Conservation (phyloP, 2,329 filamentous ascomycete genomes). For the Neurospora crassa region DNA sequence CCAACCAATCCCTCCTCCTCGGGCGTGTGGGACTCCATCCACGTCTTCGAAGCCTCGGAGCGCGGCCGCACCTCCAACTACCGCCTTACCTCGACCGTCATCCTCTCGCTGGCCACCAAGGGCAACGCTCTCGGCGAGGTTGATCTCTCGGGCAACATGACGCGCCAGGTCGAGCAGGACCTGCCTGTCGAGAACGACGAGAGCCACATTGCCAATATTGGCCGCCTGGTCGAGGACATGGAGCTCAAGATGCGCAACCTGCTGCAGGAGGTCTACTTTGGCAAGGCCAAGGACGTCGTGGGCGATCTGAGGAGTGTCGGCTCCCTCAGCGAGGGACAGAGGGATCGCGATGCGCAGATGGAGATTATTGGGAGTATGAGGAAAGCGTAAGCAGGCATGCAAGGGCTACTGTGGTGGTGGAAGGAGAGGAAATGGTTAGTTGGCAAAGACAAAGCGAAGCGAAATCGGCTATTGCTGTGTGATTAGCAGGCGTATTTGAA, state of each 20-base stretch:
- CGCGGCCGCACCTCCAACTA: constrained; percentile 88
- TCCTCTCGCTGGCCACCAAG: constrained; percentile 70
- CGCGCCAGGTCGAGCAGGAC: constrained; percentile 88
- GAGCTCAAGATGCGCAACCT: constrained; percentile 98
- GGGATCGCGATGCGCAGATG: constrained; percentile 73
- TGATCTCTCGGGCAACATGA: constrained; percentile 96
- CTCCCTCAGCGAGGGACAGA: constrained; percentile 73
- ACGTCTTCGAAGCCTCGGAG: constrained; percentile 95
- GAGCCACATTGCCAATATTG: constrained; percentile 92
- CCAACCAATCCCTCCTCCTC: constrained; percentile 54
- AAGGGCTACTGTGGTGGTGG: background rate
- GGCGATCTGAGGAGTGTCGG: constrained; percentile 85
- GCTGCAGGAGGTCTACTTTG: constrained; percentile 98
- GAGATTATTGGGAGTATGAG: constrained; percentile 70
- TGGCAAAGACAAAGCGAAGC: background rate
- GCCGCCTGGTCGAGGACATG: constrained; percentile 94
- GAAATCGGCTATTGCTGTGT: background rate
- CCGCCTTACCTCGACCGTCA: constrained; percentile 95
- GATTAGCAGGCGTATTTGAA: background rate
- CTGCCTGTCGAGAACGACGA: constrained; percentile 81
- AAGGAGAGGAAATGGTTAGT: background rate
- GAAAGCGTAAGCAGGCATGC: constrained; percentile 16
- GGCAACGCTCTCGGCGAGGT: constrained; percentile 64
- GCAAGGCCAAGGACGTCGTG: constrained; percentile 97
- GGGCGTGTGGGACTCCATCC: constrained; percentile 95